Evolutionary conservation across 176 grass and related monocot species (phyloP), one percentile per base, ranked within the genome.

Genomic region (Puya raimondii): DNA sequence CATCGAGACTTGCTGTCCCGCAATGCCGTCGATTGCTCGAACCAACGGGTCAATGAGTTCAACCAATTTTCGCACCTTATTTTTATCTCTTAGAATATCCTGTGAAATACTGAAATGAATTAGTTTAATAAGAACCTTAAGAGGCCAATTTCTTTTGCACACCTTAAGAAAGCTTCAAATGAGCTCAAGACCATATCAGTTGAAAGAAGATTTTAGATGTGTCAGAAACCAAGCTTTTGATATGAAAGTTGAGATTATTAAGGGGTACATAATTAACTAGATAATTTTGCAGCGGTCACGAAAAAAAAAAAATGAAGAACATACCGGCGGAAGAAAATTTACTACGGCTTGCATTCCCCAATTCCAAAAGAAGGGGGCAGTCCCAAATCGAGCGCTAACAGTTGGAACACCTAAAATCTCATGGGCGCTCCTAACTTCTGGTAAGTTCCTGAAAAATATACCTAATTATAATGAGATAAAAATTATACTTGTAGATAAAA

Each of bases 341-440:
- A 81, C 86, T 52, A 96, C 78, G 21, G 93, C 93, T 86, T 85
- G 67, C 93, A 96, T 96, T 86, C 86, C 88, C 93, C 93, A 96
- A 74, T 96, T 96, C 89, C 93, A 96, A 80, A 92, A 96, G 74
- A 92, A 92, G 27, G 93, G 93, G 17, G 93, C 70, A 71, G 93
- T 96, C 71, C 86, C 89, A 78, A 96, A 92, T 83, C 89, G 83
- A 77, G 93, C 93, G 74, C 88, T 96, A 70, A 96, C 93, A 67
- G 81, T 89, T 74, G 86, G 93, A 14, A 96, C 86, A 71, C 82
- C 87, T 83, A 96, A 82, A 72, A 90, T 83, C 80, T 85, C 85
- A 81, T 85, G 83, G 26, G 74, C 79, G 74, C 84, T 92, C 74
- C 82, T 96, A 64, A 96, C 93, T 78, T 92, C 89, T 29, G 93